Evolutionary conservation across 768 basidiomycete genomes (phyloP).

Genomic region (Boletus tomentosulus): DNA sequence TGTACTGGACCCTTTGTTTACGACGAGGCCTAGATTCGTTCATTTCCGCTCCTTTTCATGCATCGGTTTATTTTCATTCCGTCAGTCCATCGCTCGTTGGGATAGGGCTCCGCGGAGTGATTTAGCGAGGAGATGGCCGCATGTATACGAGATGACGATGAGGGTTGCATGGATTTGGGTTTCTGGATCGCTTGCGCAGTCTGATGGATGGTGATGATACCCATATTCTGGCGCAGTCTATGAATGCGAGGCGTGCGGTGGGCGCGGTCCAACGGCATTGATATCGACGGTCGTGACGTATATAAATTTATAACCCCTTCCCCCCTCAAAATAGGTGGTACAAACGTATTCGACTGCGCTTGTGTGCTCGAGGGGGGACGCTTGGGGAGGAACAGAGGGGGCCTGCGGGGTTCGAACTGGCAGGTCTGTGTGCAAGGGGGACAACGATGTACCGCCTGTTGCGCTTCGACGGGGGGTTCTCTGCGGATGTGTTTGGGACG

Average conservation of each 20-base stretch:
- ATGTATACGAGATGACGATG: neutral
- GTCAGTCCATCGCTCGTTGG: neutral
- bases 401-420: neutral
- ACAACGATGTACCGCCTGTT: neutral
- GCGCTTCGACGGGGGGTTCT: conserved; percentile 15
- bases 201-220: neutral
- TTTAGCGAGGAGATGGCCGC: neutral
- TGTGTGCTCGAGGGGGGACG: neutral
- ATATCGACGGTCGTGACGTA: neutral
- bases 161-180: neutral
- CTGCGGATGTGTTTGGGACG: conserved; percentile 45
- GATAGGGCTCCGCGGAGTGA: neutral
- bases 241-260: neutral
- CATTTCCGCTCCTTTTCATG: conserved; percentile 9
- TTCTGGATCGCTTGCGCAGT: neutral
- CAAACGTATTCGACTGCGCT: neutral
- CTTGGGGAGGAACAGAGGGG: neutral
- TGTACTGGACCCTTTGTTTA: conserved; percentile 1
- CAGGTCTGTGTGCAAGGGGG: conserved; percentile 24
- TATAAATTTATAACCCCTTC: neutral
- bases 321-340: neutral
- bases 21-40: conserved; percentile 5
- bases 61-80: too few species aligned
- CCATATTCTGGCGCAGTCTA: neutral
- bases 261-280: neutral